Base-by-base conservation (phyloP, 306 rosid genomes). In the Alnus rubra region DNA sequence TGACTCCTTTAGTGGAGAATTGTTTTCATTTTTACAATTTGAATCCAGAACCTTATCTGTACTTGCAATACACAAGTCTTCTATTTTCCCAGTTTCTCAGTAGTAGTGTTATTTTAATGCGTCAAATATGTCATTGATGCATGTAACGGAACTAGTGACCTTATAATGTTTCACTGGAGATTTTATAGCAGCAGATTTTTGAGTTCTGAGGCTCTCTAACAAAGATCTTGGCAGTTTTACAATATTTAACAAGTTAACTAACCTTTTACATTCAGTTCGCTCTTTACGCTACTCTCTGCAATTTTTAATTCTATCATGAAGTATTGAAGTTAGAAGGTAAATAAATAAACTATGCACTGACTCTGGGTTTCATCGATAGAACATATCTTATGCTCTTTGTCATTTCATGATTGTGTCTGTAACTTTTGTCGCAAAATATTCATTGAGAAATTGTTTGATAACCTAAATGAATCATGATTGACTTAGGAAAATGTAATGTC, bases 401-500 rank as follows among this genome's bases (percentile, higher is more conserved):
- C 68, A 12, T 30, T 62, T 62, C 16, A 4, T 62, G 4, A 18
- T 64, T 37, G 19, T 64, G 23, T 35, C 45, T 60, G 39, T 30
- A 28, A 60, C 68, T 60, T 31, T 5, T 64, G 12, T 33, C 23
- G 2, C 45, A 64, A 64, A 60, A 37, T 35, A 35, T 14, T 16
- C 4, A 16, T 18, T 64, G 49, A 31, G 51, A 39, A 33, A 8
- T 60, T 50, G 70, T n/a, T 65, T 56, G 55, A 44, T 44, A 30
- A 23, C 19, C 16, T 74, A 69, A 44, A 48, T 47, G 18, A 48
- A 19, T 69, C 19, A 48, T 69, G 53, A 69, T 82, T 39, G 51
- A 64, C 30, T 53, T 18, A 31, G 56, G 49, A 45, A 58, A 71
- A 75, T 54, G n/a, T 68, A 69, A 51, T 74, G 78, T 87, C 35